Base-by-base conservation (phyloP, 2,329 filamentous ascomycete genomes). In the Fusarium albidum region DNA sequence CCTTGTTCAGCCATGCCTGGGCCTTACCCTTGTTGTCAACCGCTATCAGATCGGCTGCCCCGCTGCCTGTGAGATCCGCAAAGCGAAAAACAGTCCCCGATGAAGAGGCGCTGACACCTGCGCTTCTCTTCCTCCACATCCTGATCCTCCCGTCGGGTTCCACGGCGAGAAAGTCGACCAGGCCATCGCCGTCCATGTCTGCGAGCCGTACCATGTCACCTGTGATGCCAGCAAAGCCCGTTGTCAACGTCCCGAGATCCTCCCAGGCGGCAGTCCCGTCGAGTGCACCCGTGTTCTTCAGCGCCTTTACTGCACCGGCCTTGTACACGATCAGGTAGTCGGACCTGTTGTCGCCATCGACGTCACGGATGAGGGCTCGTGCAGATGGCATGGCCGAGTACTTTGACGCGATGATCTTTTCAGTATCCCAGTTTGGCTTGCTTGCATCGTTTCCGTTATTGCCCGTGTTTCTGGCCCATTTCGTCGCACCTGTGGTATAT, bases 101-200 rank as follows among this genome's bases (percentile, higher is more conserved):
- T 1, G 37, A 45, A 25, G 50, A 37, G 2, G 39, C 35, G 4
- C 5, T 15, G 2, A 9, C 39, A 4, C 21, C 21, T 2, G 21
- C 15, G 18, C 48, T 55, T 29, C 48, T 39, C 26, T 63, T 63
- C 41, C 57, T 62, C 33, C 49, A 59, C 18, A 43, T 57, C n/a
- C 32, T 41, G 10, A 54, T 44, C 3, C 46, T 33, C 2, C 60
- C 59, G 0, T 54, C 45, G 1, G 18, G 11, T 5, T 35, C 43
- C 8, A 63, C 17, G 3, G 53, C 50, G 5, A 63, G 39, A 31
- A 59, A 63, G 45, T 63, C 60, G 6, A 49, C 38, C 18, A 49
- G 39, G 3, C 60, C 52, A 8, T 63, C 59, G 0, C 59, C 55
- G 11, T 62, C 45, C 18, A 60, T 51, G 5, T 60, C 59, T 9